phyloP scores from a whole-genome alignment of 441 rosid species.

The Gossypium trilobum region DNA sequence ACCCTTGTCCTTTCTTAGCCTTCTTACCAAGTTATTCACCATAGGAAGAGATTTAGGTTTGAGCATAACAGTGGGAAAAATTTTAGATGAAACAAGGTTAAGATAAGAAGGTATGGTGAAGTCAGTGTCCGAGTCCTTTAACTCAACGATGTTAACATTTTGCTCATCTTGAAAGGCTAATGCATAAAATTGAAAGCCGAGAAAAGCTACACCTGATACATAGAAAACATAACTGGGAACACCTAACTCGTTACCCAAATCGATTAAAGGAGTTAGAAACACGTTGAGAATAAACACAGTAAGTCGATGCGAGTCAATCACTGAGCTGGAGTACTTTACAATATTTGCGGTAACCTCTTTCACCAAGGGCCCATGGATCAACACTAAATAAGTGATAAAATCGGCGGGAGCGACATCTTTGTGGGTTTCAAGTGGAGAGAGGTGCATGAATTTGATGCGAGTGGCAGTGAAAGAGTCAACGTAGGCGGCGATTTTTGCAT shows the following conservation, averaged over 20 bases:
- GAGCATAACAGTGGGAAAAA: slow-evolving; percentile 21
- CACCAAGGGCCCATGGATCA: slow-evolving; percentile 22
- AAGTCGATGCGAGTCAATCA: slow-evolving; percentile 9
- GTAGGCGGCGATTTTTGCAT: background rate
- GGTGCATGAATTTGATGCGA: too few relatives aligned
- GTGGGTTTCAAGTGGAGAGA: background rate
- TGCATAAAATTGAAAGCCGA: slow-evolving; percentile 20
- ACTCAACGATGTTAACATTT: slow-evolving; percentile 20
- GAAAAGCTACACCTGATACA: background rate
- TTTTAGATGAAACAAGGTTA: slow-evolving; percentile 31
- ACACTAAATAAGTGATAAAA: background rate
- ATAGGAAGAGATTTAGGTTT: background rate
- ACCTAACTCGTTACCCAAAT: background rate
- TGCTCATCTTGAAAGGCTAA: slow-evolving; percentile 22
- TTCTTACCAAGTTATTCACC: background rate
- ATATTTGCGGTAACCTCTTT: slow-evolving; percentile 18
- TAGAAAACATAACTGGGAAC: slow-evolving; percentile 19
- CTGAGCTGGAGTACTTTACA: background rate
- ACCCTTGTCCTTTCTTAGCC: slow-evolving; percentile 15
- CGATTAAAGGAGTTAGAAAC: slow-evolving; percentile 19
- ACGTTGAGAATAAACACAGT: background rate
- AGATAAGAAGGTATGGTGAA: slow-evolving; percentile 29
- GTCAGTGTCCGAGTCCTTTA: background rate
- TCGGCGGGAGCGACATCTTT: too few relatives aligned
- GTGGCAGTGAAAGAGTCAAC: slow-evolving; percentile 5